Evolutionary conservation across 768 basidiomycete species (phyloP).

Genomic region (Termitomyces bulborhizus): DNA sequence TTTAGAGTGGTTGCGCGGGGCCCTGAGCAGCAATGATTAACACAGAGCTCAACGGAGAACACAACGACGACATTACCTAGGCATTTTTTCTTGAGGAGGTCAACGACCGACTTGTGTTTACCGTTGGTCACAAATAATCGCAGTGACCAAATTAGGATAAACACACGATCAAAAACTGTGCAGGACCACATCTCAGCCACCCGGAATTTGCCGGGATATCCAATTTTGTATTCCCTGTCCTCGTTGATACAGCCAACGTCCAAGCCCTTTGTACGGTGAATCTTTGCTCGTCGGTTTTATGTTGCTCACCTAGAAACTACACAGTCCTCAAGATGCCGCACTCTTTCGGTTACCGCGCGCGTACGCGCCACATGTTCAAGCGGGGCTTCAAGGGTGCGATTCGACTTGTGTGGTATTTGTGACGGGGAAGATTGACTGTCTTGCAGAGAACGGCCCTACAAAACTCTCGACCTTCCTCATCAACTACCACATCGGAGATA

Average conservation of each 20-base stretch:
- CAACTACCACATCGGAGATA: conserved; percentile 93
- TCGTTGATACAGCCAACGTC: conserved; percentile 38
- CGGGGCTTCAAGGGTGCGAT: conserved; percentile 91
- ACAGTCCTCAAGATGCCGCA: conserved; percentile 92
- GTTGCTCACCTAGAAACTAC: conserved; percentile 15
- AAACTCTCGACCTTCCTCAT: conserved; percentile 91
- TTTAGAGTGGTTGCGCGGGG: conserved; percentile 89
- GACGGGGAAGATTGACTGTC: conserved; percentile 4
- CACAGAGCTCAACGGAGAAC: conserved; percentile 11
- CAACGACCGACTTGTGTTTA: conserved; percentile 26
- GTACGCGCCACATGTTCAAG: conserved; percentile 99
- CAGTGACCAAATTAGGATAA: conserved; percentile 29
- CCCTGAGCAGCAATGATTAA: conserved; percentile 45
- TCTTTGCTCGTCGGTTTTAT: conserved; percentile 11
- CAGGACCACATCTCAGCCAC: conserved; percentile 53
- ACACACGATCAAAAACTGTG: conserved; percentile 53
- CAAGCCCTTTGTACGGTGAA: conserved; percentile 44
- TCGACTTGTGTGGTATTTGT: not conserved
- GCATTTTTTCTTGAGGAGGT: conserved; percentile 71
- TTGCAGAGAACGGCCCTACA: conserved; percentile 79
- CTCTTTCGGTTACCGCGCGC: conserved; percentile 99
- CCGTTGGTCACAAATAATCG: conserved; percentile 6
- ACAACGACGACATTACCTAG: conserved; percentile 53
- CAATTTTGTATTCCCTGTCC: conserved; percentile 20
- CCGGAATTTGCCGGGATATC: conserved; percentile 47